A percentile compares a stretch with the other conserved stretches of the same genome.
Evolutionary conservation across 441 rosid species (phyloP).

Genomic region (Adansonia madagascariensis): DNA sequence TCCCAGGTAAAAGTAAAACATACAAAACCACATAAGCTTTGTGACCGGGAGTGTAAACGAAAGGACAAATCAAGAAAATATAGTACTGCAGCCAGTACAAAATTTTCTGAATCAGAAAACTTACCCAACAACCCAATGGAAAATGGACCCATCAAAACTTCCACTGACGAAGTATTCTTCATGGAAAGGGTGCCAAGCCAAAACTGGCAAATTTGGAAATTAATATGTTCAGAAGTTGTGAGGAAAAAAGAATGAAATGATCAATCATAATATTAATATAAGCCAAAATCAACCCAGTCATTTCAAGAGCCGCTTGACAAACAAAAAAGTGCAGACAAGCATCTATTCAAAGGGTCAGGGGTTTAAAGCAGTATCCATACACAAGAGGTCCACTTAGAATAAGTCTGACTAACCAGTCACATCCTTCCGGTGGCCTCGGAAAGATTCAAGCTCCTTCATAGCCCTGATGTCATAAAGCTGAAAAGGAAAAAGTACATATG

Average conservation of each 20-base stretch:
- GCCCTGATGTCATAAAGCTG: conserved; percentile 97
- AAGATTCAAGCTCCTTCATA: conserved; percentile 98
- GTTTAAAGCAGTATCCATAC: not conserved
- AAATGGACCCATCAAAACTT: conserved; percentile 89
- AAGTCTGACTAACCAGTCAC: conserved; percentile 72
- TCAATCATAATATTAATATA: not conserved
- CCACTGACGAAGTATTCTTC: conserved; percentile 99
- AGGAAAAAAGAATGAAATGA: conserved; percentile 26
- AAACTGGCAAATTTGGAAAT: conserved; percentile 46
- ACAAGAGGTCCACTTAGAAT: not conserved
- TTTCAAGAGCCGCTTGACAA: not conserved
- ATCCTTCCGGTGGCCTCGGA: conserved; percentile 91
- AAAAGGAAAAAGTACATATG: conserved; percentile 13
- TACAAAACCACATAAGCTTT: not conserved
- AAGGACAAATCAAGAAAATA: not conserved
- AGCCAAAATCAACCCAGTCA: conserved; percentile 6
- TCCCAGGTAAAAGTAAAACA: not conserved
- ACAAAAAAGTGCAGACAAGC: not conserved
- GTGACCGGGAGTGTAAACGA: not conserved
- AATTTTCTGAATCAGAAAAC: conserved; percentile 23
- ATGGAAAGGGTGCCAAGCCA: conserved; percentile 99
- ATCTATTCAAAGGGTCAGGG: conserved; percentile 14
- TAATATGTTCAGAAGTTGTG: conserved; percentile 11
- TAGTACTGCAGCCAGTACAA: conserved; percentile 10
- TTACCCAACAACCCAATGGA: conserved; percentile 98